Evolutionary conservation across 805 yeast species (phyloP).

Genomic region (Kluyveromyces aestuarii): DNA sequence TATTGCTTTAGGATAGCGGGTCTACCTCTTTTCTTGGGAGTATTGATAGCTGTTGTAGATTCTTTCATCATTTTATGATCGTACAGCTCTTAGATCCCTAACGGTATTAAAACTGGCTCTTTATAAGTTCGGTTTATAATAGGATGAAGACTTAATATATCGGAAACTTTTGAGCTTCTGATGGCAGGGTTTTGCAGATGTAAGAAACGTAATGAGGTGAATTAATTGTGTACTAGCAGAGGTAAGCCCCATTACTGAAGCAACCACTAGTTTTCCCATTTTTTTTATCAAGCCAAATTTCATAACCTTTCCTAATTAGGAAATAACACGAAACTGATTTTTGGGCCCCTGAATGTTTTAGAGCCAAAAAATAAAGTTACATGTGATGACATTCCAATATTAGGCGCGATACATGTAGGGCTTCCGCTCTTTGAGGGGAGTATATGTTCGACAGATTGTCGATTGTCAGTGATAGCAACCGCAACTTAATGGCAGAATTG

Average conservation of each 20-base stretch:
- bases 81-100: not conserved
- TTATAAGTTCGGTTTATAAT: not conserved
- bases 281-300: not conserved
- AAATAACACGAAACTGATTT: not conserved
- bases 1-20: conserved; percentile 29
- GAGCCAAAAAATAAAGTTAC: not conserved
- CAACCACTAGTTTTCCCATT: not conserved
- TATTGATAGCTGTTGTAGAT: not conserved
- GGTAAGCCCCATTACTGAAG: not conserved
- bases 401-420: no score
- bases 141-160: not conserved
- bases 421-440: no score
- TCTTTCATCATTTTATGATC: not conserved
- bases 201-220: not conserved
- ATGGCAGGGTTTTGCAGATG: no score
- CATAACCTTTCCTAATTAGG: conserved; percentile 2
- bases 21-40: conserved; percentile 25
- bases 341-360: not conserved
- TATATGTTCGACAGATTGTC: no score
- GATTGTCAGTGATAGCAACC: no score
- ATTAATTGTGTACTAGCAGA: no score
- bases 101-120: no score
- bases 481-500: no score
- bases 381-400: no score
- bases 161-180: not conserved